A percentile compares a stretch with the other conserved stretches of the same genome.
phyloP scores from a whole-genome alignment of 495 filamentous ascomycete species.

The Cenococcum geophilum region DNA sequence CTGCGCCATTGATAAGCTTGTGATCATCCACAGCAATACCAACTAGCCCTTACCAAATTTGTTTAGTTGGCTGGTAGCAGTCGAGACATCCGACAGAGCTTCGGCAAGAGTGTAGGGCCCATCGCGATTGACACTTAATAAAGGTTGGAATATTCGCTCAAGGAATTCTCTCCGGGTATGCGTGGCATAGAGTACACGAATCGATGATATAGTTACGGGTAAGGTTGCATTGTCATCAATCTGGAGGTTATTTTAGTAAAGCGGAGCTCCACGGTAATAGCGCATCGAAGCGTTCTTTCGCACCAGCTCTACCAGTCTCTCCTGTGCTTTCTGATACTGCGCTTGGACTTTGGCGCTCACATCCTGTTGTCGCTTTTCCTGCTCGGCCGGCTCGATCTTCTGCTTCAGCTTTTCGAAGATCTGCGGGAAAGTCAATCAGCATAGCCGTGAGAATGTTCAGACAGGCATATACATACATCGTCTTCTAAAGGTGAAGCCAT shows the following conservation, averaged over 20 bases:
- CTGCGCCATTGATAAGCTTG: slow-evolving; percentile 39
- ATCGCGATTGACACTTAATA: slow-evolving; percentile 62
- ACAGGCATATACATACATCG: slow-evolving; percentile 40
- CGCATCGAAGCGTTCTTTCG: neutral
- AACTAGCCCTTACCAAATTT: slow-evolving; percentile 60
- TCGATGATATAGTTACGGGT: slow-evolving; percentile 70
- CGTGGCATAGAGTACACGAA: slow-evolving; percentile 70
- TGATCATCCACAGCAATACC: neutral
- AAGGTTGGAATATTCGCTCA: slow-evolving; percentile 65
- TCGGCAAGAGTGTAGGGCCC: slow-evolving; percentile 68
- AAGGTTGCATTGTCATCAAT: slow-evolving; percentile 73
- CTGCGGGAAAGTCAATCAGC: slow-evolving; percentile 34
- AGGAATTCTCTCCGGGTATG: slow-evolving; percentile 78
- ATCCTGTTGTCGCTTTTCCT: slow-evolving; percentile 56
- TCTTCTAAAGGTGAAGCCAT: slow-evolving; percentile 51
- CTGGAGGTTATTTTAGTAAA: slow-evolving; percentile 38
- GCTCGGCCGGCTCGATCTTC: slow-evolving; percentile 53
- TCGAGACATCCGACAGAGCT: slow-evolving; percentile 62
- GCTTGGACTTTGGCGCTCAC: slow-evolving; percentile 56
- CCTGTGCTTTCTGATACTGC: slow-evolving; percentile 61
- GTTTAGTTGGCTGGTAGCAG: slow-evolving; percentile 64
- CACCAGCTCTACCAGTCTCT: slow-evolving; percentile 54
- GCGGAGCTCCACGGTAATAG: neutral
- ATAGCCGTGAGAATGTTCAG: neutral
- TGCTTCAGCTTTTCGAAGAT: slow-evolving; percentile 62